Evolutionary conservation across 129 eudicot species (phyloP), one percentile per base, ranked within the genome.

Genomic region (Gnaphalium uliginosum): DNA sequence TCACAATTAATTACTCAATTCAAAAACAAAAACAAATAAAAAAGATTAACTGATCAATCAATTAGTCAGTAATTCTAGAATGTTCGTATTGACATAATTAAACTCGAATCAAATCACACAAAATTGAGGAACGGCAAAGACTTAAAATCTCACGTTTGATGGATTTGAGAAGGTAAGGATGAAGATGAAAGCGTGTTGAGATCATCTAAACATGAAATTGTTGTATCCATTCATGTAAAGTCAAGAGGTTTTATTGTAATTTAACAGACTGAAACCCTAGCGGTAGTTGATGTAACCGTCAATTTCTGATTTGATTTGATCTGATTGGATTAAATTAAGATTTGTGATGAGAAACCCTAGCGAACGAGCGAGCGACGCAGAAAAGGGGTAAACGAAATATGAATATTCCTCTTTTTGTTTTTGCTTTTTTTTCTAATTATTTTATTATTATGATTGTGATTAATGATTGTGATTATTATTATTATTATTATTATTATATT

Each of bases 161-260:
- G 83, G 75, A 74, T 80, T 68, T 66, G 83, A 57, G 83, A 80
- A 4, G 75, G 71, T 67, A 73, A 17, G 0, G 83, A 80, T 22
- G 83, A 73, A 3, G 83, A 80, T 10, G 83, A 80, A 46, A 80
- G 79, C 46, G 79, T 74, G 69, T 80, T 80, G 71, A 80, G 71
- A 80, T 80, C 83, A 74, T 80, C 83, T 66, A 80, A 39, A 63
- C 79, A 57, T 73, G 83, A 80, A 74, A 60, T 26, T 60, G 66
- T 73, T 54, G 78, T 57, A 56, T 80, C 83, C 83, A 80, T 80
- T 80, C 51, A 80, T 74, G 59, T 66, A 64, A 51, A 46, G n/a
- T 46, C 18, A 13, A 14, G 53, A 61, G 54, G 23, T 19, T 41
- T 71, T 43, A 25, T 46, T 13, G 5, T 46, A 68, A 67, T 68